A percentile compares a stretch with the other conserved stretches of the same genome.
phyloP scores from a whole-genome alignment of 176 grass and related monocot genomes.

The Aechmea fasciata region DNA sequence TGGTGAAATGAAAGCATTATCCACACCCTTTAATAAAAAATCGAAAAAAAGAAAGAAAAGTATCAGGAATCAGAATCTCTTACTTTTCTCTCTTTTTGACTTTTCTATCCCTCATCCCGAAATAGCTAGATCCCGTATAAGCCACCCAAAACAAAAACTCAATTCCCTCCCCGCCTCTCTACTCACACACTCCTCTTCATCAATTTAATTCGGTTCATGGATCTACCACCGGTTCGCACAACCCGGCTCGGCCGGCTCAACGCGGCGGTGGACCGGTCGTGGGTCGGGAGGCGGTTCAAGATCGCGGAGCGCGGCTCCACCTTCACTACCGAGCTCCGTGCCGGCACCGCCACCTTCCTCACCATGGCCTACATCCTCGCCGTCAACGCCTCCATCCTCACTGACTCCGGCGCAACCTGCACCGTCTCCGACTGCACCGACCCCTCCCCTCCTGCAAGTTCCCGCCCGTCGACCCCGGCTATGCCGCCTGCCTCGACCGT shows the following conservation, averaged over 20 bases:
- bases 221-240: background rate
- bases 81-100: too few relatives aligned
- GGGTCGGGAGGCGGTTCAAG: constrained; percentile 15
- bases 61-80: too few relatives aligned
- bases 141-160: too few relatives aligned
- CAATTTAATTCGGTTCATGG: too few relatives aligned
- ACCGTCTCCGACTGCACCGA: constrained; percentile 39
- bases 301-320: constrained; percentile 38
- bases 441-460: constrained; percentile 46
- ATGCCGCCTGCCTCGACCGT: constrained; percentile 47
- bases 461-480: constrained; percentile 63
- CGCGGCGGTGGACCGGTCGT: constrained; percentile 9
- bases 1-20: too few relatives aligned
- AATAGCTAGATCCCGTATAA: too few relatives aligned
- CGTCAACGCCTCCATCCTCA: constrained; percentile 70
- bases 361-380: constrained; percentile 94
- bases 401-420: constrained; percentile 72
- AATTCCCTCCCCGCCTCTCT: too few relatives aligned
- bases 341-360: constrained; percentile 68
- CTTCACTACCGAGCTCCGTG: constrained; percentile 75
- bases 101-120: too few relatives aligned
- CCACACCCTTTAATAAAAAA: too few relatives aligned
- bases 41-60: too few relatives aligned
- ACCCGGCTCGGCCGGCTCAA: constrained; percentile 23
- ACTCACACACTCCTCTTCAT: too few relatives aligned